These are phyloP conservation scores for Aspergillus quadrilineatus DNA, from an alignment of 2,329 filamentous ascomycete species.

Conservation along the genomic window DNA sequence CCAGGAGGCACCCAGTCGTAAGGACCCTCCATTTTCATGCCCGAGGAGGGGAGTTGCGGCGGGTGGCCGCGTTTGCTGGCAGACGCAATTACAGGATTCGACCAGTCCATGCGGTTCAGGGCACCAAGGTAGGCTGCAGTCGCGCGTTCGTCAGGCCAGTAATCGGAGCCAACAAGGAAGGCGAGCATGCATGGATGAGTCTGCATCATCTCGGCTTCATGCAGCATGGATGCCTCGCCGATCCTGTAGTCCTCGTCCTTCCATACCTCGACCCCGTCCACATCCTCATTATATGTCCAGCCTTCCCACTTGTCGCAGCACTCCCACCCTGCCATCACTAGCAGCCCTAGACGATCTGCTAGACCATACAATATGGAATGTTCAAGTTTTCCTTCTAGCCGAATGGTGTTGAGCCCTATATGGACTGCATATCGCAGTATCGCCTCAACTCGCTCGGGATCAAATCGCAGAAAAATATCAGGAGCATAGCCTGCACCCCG, in stretches of 20 bases:
- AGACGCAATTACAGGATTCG: conserved; percentile 57
- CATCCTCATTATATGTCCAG: conserved; percentile 62
- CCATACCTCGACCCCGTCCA: conserved; percentile 47
- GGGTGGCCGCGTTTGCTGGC: conserved; percentile 58
- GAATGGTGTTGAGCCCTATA: conserved; percentile 63
- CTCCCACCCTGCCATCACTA: conserved; percentile 65
- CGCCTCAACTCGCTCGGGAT: conserved; percentile 46
- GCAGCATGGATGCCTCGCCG: conserved; percentile 56
- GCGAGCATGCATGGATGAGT: conserved; percentile 59
- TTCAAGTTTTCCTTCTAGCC: conserved; percentile 65
- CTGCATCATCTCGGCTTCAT: conserved; percentile 62
- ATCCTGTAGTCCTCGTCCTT: conserved; percentile 54
- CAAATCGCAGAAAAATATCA: conserved; percentile 63
- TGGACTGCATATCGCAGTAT: conserved; percentile 58
- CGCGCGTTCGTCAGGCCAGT: conserved; percentile 60
- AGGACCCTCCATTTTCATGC: conserved; percentile 66
- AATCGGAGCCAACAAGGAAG: conserved; percentile 63
- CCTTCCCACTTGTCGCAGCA: conserved; percentile 69
- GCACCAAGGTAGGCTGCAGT: conserved; percentile 55
- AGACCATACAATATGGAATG: conserved; percentile 61
- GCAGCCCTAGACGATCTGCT: conserved; percentile 59
- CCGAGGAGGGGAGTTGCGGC: conserved; percentile 52
- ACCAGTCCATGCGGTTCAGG: conserved; percentile 54
- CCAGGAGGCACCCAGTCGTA: conserved; percentile 67
- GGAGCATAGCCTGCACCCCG: conserved; percentile 61